Conservation (phyloP, 345 rosid genomes). For the Punica granatum region DNA sequence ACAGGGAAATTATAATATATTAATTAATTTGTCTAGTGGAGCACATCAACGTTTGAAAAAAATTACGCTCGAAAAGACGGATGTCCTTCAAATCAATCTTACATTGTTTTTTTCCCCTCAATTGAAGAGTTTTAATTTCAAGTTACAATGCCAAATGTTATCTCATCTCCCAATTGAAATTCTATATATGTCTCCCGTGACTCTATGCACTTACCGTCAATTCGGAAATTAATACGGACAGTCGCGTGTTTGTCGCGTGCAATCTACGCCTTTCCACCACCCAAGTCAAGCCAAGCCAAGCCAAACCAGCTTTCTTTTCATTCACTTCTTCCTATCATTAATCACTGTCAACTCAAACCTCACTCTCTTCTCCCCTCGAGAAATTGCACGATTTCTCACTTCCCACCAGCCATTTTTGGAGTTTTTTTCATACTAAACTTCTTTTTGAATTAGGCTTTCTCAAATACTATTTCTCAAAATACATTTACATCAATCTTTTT, state of each 20-base stretch:
- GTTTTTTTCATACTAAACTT: no score
- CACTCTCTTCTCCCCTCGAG: background rate
- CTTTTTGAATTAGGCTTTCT: no score
- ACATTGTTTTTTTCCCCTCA: no score
- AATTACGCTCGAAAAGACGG: conserved; percentile 6
- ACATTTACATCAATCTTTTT: no score
- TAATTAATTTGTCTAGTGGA: background rate
- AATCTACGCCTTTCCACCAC: conserved; percentile 10
- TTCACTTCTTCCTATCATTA: background rate
- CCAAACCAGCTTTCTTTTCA: background rate
- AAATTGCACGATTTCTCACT: no score
- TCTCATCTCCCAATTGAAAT: background rate
- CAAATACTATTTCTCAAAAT: no score
- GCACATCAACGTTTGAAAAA: background rate
- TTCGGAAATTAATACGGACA: background rate
- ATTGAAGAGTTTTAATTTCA: conserved; percentile 2
- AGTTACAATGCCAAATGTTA: conserved; percentile 12
- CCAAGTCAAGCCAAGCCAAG: no score
- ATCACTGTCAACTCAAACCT: background rate
- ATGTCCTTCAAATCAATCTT: conserved; percentile 11
- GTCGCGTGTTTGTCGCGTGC: conserved; percentile 32
- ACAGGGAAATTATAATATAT: background rate
- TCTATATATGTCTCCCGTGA: conserved; percentile 19
- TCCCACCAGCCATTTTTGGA: no score
- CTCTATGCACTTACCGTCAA: conserved; percentile 15